Base-by-base conservation (phyloP, 2,329 filamentous ascomycete species). In the Thielaviopsis euricoi region DNA sequence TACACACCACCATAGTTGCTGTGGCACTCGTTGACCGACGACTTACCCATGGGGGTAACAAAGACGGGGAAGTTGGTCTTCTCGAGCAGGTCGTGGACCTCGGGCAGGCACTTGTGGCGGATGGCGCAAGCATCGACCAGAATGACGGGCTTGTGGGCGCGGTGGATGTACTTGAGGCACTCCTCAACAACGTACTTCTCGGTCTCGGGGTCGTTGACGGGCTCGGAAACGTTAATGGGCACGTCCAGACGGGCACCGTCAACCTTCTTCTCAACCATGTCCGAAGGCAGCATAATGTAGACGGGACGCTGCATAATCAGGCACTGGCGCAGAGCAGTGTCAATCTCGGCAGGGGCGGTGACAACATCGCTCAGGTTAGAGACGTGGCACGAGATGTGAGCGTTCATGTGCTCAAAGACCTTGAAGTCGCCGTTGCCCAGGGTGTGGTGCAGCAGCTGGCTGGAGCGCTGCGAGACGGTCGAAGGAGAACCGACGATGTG, bases 1-100 rank as follows among this genome's bases (percentile, higher is more conserved):
- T 95, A 94, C 5, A 95, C 86, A 62, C 89, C 89, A 22, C 86
- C 86, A 64, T 85, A 95, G 65, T 80, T 86, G n/a, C 77, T 73
- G 52, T 86, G 77, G 1, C 78, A 79, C 69, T 95, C 89, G 65
- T 93, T 79, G 52, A 95, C 79, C 21, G 86, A 86, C 19, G 88
- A 81, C 72, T 95, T 95, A 52, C 89, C 89, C 86, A 94, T 94
- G 2, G 89, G 87, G 0, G 88, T 86, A n/a, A 90, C 86, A 64
- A 93, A 94, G 0, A 87, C 85, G 4, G 89, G 89, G 7, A 95
- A 73, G 3, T 80, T 75, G 0, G 87, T 87, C 69, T 84, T 87
- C 61, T 83, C 75, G 55, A 94, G 73, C 17, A 95, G 74, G 7
- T 80, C 78, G 63, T 87, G 81, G 19, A 89, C 82, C 68, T 93